Base-by-base conservation (phyloP, 768 basidiomycete genomes). In the Leucosporidium yakuticum region DNA sequence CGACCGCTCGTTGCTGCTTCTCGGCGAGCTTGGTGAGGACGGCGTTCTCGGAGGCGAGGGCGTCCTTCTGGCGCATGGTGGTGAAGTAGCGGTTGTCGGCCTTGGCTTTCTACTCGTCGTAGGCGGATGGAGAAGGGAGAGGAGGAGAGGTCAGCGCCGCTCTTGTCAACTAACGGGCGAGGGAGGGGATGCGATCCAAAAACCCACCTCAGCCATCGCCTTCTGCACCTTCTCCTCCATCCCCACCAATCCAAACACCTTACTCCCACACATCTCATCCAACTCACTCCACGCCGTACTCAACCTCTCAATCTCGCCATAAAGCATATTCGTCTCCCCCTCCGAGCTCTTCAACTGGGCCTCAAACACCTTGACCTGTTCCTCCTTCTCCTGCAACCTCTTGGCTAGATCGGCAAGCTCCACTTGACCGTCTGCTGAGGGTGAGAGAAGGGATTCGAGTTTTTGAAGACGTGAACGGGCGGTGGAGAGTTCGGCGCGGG, bases 41-140 rank as follows among this genome's bases (percentile, higher is more conserved):
- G 19, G 61, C 19, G 54, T 71, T 68, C 60, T 76, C 74, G 39
- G 51, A 62, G 39, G 81, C 84, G 78, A 87, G 79, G 23, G 89
- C 86, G 67, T 96, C 92, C 79, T 89, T 92, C 65, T 88, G 87
- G 36, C 92, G 86, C 87, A 95, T 90, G 4, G 87, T 87, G 23
- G 89, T 84, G 76, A 87, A 98, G 77, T 86, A 98, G 78, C 94
- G 97, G 81, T 93, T 95, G 68, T 97, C 94, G 21, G 89, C 86
- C 80, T 95, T 97, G 14, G 91, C 90, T 87, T 90, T 91, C 91
- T 97, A 79, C 57, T 32, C 48, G 12, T 27, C n/a, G n/a, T n/a
- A n/a, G n/a, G 44, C 39, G n/a, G 57, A 25, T 12, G 23, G 9
- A 63, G n/a, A 31, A 29, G 51, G 47, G 47, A 47, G 62, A 47